Conservation (phyloP, 192 early-diverging fungal species). For the Thamnidium elegans region DNA sequence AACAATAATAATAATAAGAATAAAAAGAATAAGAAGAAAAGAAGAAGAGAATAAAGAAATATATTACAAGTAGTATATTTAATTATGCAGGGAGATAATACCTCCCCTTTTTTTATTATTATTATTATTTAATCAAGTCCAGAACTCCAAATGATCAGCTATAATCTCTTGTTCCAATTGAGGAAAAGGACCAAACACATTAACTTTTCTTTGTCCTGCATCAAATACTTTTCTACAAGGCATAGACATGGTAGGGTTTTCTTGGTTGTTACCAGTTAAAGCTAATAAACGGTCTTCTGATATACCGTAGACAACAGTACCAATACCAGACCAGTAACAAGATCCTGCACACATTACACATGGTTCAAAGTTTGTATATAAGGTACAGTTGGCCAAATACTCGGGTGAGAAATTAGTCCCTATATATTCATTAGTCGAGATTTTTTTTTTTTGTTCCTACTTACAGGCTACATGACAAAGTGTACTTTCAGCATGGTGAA, state of each 20-base stretch:
- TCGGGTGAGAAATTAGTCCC: conserved; percentile 20
- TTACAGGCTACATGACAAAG: conserved; percentile 27
- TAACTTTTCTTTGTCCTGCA: conserved; percentile 23
- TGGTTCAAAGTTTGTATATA: conserved; percentile 28
- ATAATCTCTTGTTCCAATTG: conserved; percentile 28
- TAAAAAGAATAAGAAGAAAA: not conserved
- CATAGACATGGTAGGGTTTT: conserved; percentile 27
- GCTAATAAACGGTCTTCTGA: conserved; percentile 20
- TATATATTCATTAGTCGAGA: no score
- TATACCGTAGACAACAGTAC: conserved; percentile 19
- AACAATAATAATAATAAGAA: conserved; percentile 5
- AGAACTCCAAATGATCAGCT: conserved; percentile 27
- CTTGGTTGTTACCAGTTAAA: conserved; percentile 15
- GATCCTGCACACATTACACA: conserved; percentile 27
- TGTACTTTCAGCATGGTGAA: conserved; percentile 28
- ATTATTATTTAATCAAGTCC: conserved; percentile 4
- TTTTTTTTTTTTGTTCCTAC: no score
- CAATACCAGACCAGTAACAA: conserved; percentile 30
- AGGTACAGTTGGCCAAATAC: conserved; percentile 19
- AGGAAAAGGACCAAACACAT: conserved; percentile 25
- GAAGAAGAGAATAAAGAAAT: not conserved
- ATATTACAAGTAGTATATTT: not conserved
- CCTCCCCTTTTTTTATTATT: no score
- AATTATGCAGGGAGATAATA: not conserved
- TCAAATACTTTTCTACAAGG: conserved; percentile 28